phyloP scores from a whole-genome alignment of 352 stramenopile species.

The Paralagenidium karlingii region DNA sequence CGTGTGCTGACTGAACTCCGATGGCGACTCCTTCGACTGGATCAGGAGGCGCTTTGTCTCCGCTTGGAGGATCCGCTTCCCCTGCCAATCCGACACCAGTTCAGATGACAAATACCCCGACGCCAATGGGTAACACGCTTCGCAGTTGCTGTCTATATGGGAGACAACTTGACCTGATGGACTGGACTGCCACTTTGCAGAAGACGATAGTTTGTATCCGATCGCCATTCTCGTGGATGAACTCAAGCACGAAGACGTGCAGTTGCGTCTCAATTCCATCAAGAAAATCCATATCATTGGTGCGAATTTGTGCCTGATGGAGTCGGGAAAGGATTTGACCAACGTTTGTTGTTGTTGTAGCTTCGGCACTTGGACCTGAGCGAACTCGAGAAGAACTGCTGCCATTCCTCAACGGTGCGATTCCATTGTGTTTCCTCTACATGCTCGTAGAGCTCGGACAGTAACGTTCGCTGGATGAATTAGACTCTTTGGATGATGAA shows the following conservation, averaged over 20 bases:
- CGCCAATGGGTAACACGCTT: too few species aligned
- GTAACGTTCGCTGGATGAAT: slow-evolving; percentile 4
- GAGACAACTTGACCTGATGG: neutral
- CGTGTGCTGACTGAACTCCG: too few species aligned
- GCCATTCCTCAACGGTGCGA: slow-evolving; percentile 92
- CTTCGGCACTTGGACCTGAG: slow-evolving; percentile 79
- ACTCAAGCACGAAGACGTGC: slow-evolving; percentile 87
- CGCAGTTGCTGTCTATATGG: too few species aligned
- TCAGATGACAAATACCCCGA: too few species aligned
- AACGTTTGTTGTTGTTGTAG: slow-evolving; percentile 15
- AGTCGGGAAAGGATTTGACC: neutral
- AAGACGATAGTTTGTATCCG: slow-evolving; percentile 73
- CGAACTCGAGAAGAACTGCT: slow-evolving; percentile 92
- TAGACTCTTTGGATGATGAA: slow-evolving; percentile 95
- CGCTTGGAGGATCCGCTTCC: too few species aligned
- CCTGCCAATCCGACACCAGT: too few species aligned
- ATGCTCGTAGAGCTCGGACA: neutral
- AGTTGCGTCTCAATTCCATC: slow-evolving; percentile 86
- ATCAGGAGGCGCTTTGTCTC: too few species aligned
- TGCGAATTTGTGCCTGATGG: slow-evolving; percentile 10
- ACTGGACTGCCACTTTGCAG: neutral
- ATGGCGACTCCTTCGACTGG: too few species aligned
- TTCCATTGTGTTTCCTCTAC: neutral
- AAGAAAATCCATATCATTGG: slow-evolving; percentile 84
- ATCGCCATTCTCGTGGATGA: slow-evolving; percentile 88